Evolutionary conservation across 2,329 filamentous ascomycete genomes (phyloP).

Genomic region (Fusarium nisikadoi): DNA sequence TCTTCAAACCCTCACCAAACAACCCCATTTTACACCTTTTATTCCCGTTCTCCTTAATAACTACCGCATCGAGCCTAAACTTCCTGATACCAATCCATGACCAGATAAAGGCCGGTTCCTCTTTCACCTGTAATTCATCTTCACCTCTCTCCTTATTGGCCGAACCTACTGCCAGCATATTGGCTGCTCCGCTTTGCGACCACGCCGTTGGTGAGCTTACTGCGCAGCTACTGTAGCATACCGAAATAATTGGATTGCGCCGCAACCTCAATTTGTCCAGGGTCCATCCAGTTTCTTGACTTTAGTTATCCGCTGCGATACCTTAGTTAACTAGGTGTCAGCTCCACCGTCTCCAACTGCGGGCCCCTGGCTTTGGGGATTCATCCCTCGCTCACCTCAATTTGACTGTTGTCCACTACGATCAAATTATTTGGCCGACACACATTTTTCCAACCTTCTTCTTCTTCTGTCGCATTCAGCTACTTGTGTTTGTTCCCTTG

Average conservation of each 20-base stretch:
- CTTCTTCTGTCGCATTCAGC: constrained; percentile 24
- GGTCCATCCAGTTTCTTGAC: constrained; percentile 27
- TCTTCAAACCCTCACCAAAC: not conserved
- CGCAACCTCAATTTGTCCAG: constrained; percentile 28
- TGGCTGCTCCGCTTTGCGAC: constrained; percentile 35
- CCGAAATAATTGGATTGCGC: constrained; percentile 32
- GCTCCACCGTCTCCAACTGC: constrained; percentile 41
- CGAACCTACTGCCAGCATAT: constrained; percentile 8
- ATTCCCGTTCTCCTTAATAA: constrained; percentile 3
- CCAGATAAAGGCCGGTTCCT: constrained; percentile 22
- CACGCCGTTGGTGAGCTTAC: constrained; percentile 29
- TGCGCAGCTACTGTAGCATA: constrained; percentile 26
- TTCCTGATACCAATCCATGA: constrained; percentile 12
- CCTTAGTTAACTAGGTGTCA: not conserved
- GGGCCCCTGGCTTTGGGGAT: constrained; percentile 37
- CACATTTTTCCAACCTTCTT: constrained; percentile 1
- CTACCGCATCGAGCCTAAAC: constrained; percentile 7
- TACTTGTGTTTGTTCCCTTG: constrained; percentile 20
- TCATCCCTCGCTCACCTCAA: constrained; percentile 33
- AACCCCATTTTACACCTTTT: constrained; percentile 5
- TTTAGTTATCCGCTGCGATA: constrained; percentile 1
- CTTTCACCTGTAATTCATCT: constrained; percentile 6
- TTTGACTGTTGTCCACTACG: constrained; percentile 16
- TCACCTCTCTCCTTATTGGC: constrained; percentile 25
- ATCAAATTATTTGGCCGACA: constrained; percentile 27